phyloP scores from a whole-genome alignment of 805 yeast genomes.

The Candida saitoana region DNA sequence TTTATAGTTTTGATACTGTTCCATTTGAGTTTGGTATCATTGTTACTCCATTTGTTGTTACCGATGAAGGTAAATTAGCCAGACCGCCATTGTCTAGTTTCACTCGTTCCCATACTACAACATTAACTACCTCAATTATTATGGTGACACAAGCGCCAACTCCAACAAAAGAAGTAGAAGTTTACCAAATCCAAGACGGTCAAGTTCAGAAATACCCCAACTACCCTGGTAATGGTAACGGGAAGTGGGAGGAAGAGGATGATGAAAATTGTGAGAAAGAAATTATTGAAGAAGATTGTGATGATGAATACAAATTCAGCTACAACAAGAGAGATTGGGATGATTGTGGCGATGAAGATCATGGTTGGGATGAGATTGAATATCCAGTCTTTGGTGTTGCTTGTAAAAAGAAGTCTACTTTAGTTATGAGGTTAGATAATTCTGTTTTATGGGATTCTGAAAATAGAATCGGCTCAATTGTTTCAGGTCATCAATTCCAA shows the following conservation, averaged over 20 bases:
- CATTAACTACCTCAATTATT: slow-evolving; percentile 13
- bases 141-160: slow-evolving; percentile 17
- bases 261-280: slow-evolving; percentile 1
- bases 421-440: slow-evolving; percentile 26
- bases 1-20: slow-evolving; percentile 22
- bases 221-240: not conserved
- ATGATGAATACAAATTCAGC: not conserved
- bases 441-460: slow-evolving; percentile 29
- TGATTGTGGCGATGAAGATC: slow-evolving; percentile 6
- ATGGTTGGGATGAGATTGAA: slow-evolving; percentile 9
- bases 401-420: slow-evolving; percentile 21
- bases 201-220: slow-evolving; percentile 21
- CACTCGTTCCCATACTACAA: slow-evolving; percentile 11
- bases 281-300: slow-evolving; percentile 3
- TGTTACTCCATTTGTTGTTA: slow-evolving; percentile 22
- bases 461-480: slow-evolving; percentile 35
- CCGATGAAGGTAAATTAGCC: slow-evolving; percentile 17
- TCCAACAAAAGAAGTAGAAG: slow-evolving; percentile 19
- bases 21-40: slow-evolving; percentile 35
- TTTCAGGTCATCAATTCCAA: slow-evolving; percentile 35
- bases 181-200: slow-evolving; percentile 25
- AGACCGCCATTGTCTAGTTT: slow-evolving; percentile 14
- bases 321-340: slow-evolving; percentile 4
- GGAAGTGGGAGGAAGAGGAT: slow-evolving; percentile 2
- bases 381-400: slow-evolving; percentile 28